Evolutionary conservation across 441 rosid genomes (phyloP).

Genomic region (Adansonia madagascariensis): DNA sequence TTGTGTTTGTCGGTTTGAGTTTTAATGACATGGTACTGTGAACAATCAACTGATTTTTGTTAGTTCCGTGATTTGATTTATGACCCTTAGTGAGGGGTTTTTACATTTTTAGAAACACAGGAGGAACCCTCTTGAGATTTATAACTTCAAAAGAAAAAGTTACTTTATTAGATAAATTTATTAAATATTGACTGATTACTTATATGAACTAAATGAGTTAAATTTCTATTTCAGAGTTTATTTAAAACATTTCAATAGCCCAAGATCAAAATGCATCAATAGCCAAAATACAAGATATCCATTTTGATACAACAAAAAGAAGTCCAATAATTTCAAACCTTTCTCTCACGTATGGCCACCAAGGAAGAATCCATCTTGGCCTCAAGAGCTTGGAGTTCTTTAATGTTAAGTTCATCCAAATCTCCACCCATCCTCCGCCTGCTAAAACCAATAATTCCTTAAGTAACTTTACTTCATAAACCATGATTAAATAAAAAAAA

Average conservation of each 20-base stretch:
- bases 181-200: too few species aligned
- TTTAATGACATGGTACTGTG: conserved; percentile 52
- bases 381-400: conserved; percentile 56
- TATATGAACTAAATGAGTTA: too few species aligned
- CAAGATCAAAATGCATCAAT: not conserved
- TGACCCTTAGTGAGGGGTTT: not conserved
- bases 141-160: too few species aligned
- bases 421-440: conserved; percentile 72
- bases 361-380: conserved; percentile 53
- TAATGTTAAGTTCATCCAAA: conserved; percentile 45
- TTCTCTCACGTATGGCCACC: conserved; percentile 53
- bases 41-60: conserved; percentile 7
- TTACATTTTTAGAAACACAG: not conserved
- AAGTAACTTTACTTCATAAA: not conserved
- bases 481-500: not conserved
- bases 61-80: not conserved
- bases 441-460: conserved; percentile 13
- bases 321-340: conserved; percentile 42
- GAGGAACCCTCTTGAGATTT: not conserved
- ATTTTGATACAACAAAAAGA: not conserved
- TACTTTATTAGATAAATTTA: too few species aligned
- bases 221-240: too few species aligned
- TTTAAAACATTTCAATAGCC: too few species aligned
- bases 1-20: conserved; percentile 46
- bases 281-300: not conserved